Base-by-base conservation (phyloP, 169 alveolate genomes). In the Plasmodium ovale region DNA sequence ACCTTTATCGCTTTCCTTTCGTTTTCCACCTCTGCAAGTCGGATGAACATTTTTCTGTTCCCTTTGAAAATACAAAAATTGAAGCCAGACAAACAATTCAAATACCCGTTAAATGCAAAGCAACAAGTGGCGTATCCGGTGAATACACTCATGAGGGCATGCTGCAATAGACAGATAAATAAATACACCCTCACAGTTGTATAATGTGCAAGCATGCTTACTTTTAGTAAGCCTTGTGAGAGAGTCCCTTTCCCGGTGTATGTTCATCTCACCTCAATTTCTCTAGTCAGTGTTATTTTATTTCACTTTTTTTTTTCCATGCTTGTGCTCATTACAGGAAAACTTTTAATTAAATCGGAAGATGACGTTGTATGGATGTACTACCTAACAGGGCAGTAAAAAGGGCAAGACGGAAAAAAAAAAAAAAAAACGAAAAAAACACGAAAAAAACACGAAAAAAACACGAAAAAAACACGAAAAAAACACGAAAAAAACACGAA, bases 351-450 rank as follows among this genome's bases (percentile, higher is more conserved):
- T 14, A 82, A 82, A 58, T 82, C 90, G 31, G 90, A 82, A 47
- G 84, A 82, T 65, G 82, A 51, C 31, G 42, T 64, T 58, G 65
- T 44, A 16, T 82, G 90, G 90, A 82, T 64, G 84, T 82, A 82
- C 39, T 82, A 82, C 49, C 65, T 82, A 59, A 82, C 90, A 65
- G 90, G 90, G 37, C 73, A 82, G 42, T 82, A 29, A 71, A 71
- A 53, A 42, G 25, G 0, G 21, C 1, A 1, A 16, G 9, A 68
- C 4, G 47, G 21, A 44, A 33, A 3, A 21, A 49, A 2, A 42
- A 10, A 14, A 47, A 47, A 49, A 29, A 49, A 7, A 23, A 25
- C 0, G 42, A 70, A 19, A 14, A 23, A 54, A 59, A 51, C 25
- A 54, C 42, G 44, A 64, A 65, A 65, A 21, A 3, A 60, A 33